Conservation (phyloP, 257 asterid species). For the Jaltomata sinuosa region DNA sequence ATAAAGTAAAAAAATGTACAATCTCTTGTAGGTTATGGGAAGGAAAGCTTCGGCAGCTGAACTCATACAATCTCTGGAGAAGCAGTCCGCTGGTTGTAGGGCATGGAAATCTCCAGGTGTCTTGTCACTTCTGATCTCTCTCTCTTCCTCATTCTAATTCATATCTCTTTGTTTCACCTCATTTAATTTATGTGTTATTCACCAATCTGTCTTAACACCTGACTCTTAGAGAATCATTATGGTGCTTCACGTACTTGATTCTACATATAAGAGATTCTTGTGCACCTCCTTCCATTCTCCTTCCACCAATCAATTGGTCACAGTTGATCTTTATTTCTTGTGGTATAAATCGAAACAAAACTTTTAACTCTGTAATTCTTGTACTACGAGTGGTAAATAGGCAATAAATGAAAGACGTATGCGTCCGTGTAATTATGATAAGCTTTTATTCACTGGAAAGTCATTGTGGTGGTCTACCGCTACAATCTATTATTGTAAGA, state of each 20-base stretch:
- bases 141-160: not conserved
- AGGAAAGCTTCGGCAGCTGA: slow-evolving; percentile 8
- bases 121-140: not conserved
- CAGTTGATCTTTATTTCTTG: not conserved
- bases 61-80: slow-evolving; percentile 4
- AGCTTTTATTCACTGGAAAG: not conserved
- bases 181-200: not conserved
- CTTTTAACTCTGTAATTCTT: not conserved
- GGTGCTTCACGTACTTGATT: not conserved
- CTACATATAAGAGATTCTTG: not conserved
- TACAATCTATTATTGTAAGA: not conserved
- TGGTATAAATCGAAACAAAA: not conserved
- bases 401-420: not conserved
- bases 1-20: not conserved
- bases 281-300: not conserved
- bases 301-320: not conserved
- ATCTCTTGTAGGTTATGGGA: slow-evolving; percentile 16
- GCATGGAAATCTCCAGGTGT: slow-evolving; percentile 11
- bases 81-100: slow-evolving; percentile 7
- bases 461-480: not conserved
- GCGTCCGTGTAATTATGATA: not conserved
- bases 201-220: not conserved
- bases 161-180: not conserved
- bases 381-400: not conserved
- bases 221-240: not conserved